These are phyloP conservation scores for Phlebopus sp. DNA, from an alignment of 1,284 basidiomycete genomes.

Conservation along the genomic window DNA sequence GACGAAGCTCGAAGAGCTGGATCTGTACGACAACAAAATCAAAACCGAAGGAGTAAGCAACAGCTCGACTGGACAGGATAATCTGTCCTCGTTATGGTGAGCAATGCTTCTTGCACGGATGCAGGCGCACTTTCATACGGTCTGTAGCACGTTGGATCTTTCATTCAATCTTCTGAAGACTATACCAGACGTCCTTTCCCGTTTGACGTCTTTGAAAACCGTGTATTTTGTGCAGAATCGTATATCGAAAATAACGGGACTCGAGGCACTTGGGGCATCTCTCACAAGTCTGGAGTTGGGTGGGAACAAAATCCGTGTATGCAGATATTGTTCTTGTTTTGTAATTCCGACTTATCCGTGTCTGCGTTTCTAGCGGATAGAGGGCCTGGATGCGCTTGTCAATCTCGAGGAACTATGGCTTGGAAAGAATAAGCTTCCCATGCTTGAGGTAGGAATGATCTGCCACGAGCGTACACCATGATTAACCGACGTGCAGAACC, in stretches of 20 bases:
- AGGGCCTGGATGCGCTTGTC: conserved; percentile 79
- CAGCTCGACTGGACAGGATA: conserved; percentile 51
- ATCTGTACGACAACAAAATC: conserved; percentile 94
- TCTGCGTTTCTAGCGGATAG: conserved; percentile 64
- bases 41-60: conserved; percentile 52
- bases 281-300: conserved; percentile 89
- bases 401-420: conserved; percentile 94
- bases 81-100: conserved; percentile 67
- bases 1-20: conserved; percentile 79
- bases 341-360: neutral
- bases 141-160: conserved; percentile 75
- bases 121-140: conserved; percentile 1
- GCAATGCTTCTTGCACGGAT: neutral
- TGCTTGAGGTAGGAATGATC: conserved; percentile 63
- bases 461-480: neutral
- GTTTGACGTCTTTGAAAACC: conserved; percentile 65
- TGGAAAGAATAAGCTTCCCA: conserved; percentile 95
- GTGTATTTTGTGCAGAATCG: conserved; percentile 97
- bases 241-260: conserved; percentile 75
- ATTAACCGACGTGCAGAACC: conserved; percentile 39
- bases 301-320: conserved; percentile 70
- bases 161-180: conserved; percentile 90
- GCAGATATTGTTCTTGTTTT: neutral
- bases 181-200: conserved; percentile 62
- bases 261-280: conserved; percentile 58